A percentile compares a stretch with the other conserved stretches of the same genome.
phyloP scores from a whole-genome alignment of 306 rosid species.

The Cucurbita argyrosperma region DNA sequence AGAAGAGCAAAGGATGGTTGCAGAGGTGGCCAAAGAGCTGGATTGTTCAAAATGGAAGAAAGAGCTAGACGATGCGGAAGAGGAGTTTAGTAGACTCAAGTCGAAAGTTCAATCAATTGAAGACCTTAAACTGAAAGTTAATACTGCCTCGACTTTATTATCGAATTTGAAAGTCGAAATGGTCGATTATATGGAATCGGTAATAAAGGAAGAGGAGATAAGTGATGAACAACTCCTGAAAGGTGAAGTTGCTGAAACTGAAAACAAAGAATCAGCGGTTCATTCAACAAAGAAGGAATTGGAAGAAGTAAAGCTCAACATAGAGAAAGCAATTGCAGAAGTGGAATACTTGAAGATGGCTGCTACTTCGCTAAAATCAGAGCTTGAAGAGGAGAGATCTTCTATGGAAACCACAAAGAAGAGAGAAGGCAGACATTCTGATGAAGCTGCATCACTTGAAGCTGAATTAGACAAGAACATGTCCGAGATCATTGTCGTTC shows the following conservation, averaged over 20 bases:
- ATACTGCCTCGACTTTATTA: conserved; percentile 61
- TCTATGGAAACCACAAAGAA: conserved; percentile 42
- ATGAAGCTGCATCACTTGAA: conserved; percentile 66
- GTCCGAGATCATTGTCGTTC: conserved; percentile 61
- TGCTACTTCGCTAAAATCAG: conserved; percentile 57
- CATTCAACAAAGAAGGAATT: conserved; percentile 60
- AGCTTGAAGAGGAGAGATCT: conserved; percentile 66
- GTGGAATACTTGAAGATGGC: conserved; percentile 76
- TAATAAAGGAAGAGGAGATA: conserved; percentile 39
- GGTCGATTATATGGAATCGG: conserved; percentile 74
- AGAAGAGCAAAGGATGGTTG: conserved; percentile 80
- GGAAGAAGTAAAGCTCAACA: conserved; percentile 67
- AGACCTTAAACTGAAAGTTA: conserved; percentile 75
- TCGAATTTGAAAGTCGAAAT: conserved; percentile 73
- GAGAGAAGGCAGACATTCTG: conserved; percentile 80
- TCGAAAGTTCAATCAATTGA: conserved; percentile 53
- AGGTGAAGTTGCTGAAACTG: conserved; percentile 4
- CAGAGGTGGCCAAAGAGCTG: conserved; percentile 76
- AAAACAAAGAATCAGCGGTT: conserved; percentile 44
- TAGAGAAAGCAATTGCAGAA: conserved; percentile 73
- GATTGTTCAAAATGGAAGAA: conserved; percentile 87
- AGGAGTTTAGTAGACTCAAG: conserved; percentile 60
- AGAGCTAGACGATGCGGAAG: conserved; percentile 74
- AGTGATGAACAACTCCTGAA: conserved; percentile 15
- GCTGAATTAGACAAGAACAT: conserved; percentile 66